Evolutionary conservation across 1,284 basidiomycete species (phyloP).

Genomic region (Waitea zeae): DNA sequence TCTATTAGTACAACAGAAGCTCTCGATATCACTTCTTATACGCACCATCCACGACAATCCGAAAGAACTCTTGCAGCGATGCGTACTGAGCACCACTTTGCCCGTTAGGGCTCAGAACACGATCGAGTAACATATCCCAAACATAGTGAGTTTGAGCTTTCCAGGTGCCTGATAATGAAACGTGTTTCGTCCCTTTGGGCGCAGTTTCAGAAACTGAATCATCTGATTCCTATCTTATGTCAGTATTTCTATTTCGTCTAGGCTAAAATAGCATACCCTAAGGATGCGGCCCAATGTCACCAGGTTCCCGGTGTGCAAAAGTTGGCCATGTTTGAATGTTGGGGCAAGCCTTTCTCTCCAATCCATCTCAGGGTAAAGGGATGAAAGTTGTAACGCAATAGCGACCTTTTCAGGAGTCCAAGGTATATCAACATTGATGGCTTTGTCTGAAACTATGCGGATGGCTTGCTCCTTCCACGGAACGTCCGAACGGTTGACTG

Average conservation of each 20-base stretch:
- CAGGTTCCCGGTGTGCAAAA: slow-evolving; percentile 61
- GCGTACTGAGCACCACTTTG: slow-evolving; percentile 15
- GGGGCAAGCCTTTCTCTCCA: slow-evolving; percentile 61
- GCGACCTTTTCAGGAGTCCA: slow-evolving; percentile 89
- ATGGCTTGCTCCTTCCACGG: slow-evolving; percentile 62
- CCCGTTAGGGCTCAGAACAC: slow-evolving; percentile 40
- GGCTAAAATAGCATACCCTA: slow-evolving; percentile 31
- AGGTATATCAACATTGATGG: slow-evolving; percentile 32
- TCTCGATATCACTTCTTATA: slow-evolving; percentile 1
- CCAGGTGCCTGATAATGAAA: slow-evolving; percentile 63
- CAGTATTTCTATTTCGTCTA: too few species aligned
- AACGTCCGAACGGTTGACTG: slow-evolving; percentile 36
- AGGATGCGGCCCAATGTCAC: slow-evolving; percentile 59
- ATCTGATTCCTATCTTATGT: slow-evolving; percentile 41
- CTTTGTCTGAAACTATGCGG: slow-evolving; percentile 36
- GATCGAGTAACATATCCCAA: slow-evolving; percentile 75
- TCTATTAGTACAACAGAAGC: background rate
- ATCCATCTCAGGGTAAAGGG: slow-evolving; percentile 34
- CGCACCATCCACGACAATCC: slow-evolving; percentile 78
- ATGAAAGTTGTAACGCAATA: slow-evolving; percentile 56
- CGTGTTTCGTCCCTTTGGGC: too few species aligned
- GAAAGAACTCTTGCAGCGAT: slow-evolving; percentile 83
- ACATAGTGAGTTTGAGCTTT: slow-evolving; percentile 87
- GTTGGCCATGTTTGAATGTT: slow-evolving; percentile 55
- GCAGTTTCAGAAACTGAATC: slow-evolving; percentile 32